phyloP scores from a whole-genome alignment of 1,284 basidiomycete genomes.

The Coriolopsis trogii region DNA sequence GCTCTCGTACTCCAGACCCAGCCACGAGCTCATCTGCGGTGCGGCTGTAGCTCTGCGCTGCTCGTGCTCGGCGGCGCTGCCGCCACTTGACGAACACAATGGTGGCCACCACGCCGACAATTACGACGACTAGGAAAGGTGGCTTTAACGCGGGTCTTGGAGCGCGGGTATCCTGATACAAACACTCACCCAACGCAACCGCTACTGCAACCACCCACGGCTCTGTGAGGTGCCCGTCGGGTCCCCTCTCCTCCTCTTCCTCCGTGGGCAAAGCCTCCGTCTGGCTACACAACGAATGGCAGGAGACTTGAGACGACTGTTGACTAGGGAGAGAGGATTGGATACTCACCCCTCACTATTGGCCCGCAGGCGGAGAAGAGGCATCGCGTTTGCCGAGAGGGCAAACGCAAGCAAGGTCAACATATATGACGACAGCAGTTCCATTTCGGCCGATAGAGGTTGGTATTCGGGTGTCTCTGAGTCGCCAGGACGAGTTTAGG shows the following conservation, averaged over 20 bases:
- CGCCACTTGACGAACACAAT: conserved; percentile 19
- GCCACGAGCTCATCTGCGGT: not conserved
- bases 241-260: conserved; percentile 5
- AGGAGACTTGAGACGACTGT: not conserved
- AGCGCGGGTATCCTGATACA: not conserved
- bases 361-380: conserved; percentile 8
- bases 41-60: conserved; percentile 1
- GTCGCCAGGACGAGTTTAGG: no score
- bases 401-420: conserved; percentile 1
- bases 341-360: conserved; percentile 2
- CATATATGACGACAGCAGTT: conserved; percentile 1
- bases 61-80: conserved; percentile 8
- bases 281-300: not conserved
- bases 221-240: conserved; percentile 17
- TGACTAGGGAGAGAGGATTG: not conserved
- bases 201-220: conserved; percentile 19
- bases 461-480: not conserved
- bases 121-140: conserved; percentile 4
- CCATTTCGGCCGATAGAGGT: not conserved
- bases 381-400: conserved; percentile 3
- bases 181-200: conserved; percentile 10
- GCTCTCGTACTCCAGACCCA: not conserved
- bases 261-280: not conserved
- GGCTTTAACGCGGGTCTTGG: not conserved
- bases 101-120: conserved; percentile 6